Evolutionary conservation across 148 eudicot species (phyloP), one percentile per base, ranked within the genome.

Genomic region (Oxyria digyna): DNA sequence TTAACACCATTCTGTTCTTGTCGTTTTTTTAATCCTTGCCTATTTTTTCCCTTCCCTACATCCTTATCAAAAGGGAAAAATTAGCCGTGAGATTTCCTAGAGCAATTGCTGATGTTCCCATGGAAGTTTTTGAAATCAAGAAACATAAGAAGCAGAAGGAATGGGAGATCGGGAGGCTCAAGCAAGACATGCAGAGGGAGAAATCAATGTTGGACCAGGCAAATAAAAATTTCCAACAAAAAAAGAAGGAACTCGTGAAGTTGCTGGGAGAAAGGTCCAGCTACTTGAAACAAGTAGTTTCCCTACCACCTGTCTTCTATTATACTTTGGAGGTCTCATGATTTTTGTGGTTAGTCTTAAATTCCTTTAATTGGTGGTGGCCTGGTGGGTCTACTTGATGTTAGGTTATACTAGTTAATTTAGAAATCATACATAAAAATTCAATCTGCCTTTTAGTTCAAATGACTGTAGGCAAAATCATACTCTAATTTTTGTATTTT

Each of bases 111-210:
- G 64, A 73, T 69, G 73, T 79, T 42, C 78, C 89, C 69, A 82
- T 59, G 48, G 67, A 55, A 43, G 78, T 76, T 72, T 71, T 31
- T 65, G 87, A 81, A 43, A 75, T 59, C 37, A 89, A 88, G 82
- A 82, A 76, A 15, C 78, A 49, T 73, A 52, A 88, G 15, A 85
- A 85, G 84, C 85, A 87, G 74, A 74, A 73, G 74, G 81, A 78
- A 70, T 88, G 92, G 92, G 80, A 81, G 74, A 81, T 65, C 76
- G 86, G 80, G 52, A 84, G 84, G 70, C 27, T 82, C 21, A 35
- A 40, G 63, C 85, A 82, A 23, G 98, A 94, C 77, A 73, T 87
- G 40, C 84, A 79, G 54, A 88, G 98, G 76, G 97, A 86, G 67
- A 85, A 86, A 35, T 73, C 73, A 35, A 67, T 86, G 31, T 68